Percentiles rank a stretch among this genome's conserved stretches.
phyloP scores from a whole-genome alignment of 2,329 filamentous ascomycete genomes.

The Aspergillus candidus region DNA sequence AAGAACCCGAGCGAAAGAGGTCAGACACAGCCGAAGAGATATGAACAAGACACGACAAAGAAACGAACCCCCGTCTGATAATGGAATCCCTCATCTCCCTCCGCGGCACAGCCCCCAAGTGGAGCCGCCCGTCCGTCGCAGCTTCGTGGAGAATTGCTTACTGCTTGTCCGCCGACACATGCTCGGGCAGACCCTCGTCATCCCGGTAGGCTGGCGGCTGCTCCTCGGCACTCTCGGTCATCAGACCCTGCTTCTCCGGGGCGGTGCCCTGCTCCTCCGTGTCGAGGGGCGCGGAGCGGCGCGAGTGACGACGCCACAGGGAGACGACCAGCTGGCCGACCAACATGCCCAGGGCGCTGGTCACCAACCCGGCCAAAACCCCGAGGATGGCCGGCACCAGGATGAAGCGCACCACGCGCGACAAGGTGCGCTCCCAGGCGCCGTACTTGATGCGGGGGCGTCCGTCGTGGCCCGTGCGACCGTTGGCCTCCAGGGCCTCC shows the following conservation, averaged over 20 bases:
- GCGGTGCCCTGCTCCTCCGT: conserved; percentile 32
- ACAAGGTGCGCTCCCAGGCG: conserved; percentile 35
- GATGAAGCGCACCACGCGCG: conserved; percentile 39
- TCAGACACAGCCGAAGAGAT: too few relatives aligned
- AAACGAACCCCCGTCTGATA: neutral
- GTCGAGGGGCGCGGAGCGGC: conserved; percentile 24
- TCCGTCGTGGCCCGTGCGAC: conserved; percentile 13
- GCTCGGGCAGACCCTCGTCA: conserved; percentile 20
- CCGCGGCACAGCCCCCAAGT: too few relatives aligned
- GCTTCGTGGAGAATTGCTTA: conserved; percentile 10
- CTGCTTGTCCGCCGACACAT: conserved; percentile 26
- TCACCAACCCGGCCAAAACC: conserved; percentile 40
- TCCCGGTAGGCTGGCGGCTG: conserved; percentile 35
- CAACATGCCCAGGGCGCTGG: conserved; percentile 44
- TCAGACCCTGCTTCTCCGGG: conserved; percentile 39
- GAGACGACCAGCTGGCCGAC: conserved; percentile 42
- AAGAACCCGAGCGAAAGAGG: too few relatives aligned
- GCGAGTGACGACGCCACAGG: conserved; percentile 38
- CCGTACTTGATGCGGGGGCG: conserved; percentile 26
- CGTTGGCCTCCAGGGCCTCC: conserved; percentile 6
- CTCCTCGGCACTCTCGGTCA: conserved; percentile 28
- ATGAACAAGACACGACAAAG: neutral
- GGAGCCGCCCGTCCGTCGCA: neutral
- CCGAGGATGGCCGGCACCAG: conserved; percentile 43
- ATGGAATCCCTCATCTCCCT: too few relatives aligned